Evolutionary conservation across 1,284 basidiomycete species (phyloP).

Genomic region (Sporisorium scitamineum): DNA sequence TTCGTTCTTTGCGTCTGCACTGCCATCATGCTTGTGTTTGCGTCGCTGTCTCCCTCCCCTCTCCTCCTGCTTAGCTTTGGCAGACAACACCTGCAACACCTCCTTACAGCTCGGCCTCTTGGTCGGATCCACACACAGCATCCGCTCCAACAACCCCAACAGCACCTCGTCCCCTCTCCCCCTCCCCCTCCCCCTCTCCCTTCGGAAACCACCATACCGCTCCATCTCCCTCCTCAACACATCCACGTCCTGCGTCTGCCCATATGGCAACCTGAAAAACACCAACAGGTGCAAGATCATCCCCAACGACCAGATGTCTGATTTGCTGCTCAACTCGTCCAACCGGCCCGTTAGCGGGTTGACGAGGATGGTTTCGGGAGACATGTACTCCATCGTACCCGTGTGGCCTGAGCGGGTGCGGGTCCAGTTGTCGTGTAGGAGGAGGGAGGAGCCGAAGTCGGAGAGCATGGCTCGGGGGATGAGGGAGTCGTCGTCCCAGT

Average conservation of each 20-base stretch:
- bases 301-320: conserved; percentile 75
- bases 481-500: conserved; percentile 88
- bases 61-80: neutral
- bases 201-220: conserved; percentile 78
- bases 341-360: conserved; percentile 74
- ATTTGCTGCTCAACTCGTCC: conserved; percentile 82
- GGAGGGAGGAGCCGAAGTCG: conserved; percentile 87
- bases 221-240: conserved; percentile 80
- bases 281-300: conserved; percentile 92
- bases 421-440: conserved; percentile 57
- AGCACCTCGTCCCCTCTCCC: conserved; percentile 76
- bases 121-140: conserved; percentile 76
- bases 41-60: neutral
- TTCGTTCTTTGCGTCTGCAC: neutral
- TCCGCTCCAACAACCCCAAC: conserved; percentile 78
- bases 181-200: conserved; percentile 70
- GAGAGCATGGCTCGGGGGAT: conserved; percentile 84
- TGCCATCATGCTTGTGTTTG: neutral
- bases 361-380: conserved; percentile 81
- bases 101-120: conserved; percentile 79
- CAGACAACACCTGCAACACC: conserved; percentile 71
- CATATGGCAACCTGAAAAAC: conserved; percentile 78
- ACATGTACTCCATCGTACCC: conserved; percentile 81
- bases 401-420: conserved; percentile 80
- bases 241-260: conserved; percentile 74